These are phyloP conservation scores for Pseudogymnoascus sp. DNA, from an alignment of 2,329 filamentous ascomycete species.

Conservation along the genomic window DNA sequence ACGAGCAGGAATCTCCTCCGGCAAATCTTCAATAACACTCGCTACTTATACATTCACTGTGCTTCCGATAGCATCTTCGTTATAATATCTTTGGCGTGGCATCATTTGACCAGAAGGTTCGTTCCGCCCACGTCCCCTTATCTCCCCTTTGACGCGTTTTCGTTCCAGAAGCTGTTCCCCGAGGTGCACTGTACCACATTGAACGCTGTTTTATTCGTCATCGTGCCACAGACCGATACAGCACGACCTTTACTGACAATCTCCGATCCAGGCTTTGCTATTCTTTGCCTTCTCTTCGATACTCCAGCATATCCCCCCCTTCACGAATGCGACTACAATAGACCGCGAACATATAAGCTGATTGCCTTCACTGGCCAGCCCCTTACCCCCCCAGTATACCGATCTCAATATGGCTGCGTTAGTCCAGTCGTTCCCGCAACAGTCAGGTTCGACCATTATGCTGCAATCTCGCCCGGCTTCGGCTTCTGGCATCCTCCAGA, in stretches of 20 bases:
- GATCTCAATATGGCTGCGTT: conserved; percentile 68
- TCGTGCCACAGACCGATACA: not conserved
- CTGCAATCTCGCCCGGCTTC: conserved; percentile 66
- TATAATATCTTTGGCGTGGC: conserved; percentile 10
- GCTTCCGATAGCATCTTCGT: not conserved
- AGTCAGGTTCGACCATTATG: conserved; percentile 66
- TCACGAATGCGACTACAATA: conserved; percentile 8
- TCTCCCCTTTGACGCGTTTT: conserved; percentile 8
- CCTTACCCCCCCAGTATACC: not conserved
- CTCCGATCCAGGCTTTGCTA: conserved; percentile 3
- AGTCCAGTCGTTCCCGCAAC: conserved; percentile 73
- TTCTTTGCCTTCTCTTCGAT: conserved; percentile 7
- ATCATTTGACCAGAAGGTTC: conserved; percentile 7
- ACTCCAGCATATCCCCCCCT: not conserved
- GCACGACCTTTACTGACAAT: conserved; percentile 6
- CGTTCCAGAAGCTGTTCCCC: not conserved
- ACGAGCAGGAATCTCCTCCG: conserved; percentile 16
- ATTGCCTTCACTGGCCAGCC: conserved; percentile 1
- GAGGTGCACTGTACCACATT: conserved; percentile 4
- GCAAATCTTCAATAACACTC: conserved; percentile 22
- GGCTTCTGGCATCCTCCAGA: conserved; percentile 44
- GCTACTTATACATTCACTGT: conserved; percentile 21
- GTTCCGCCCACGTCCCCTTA: not conserved
- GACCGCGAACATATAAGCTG: not conserved
- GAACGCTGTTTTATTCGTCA: conserved; percentile 8